Evolutionary conservation across 2,329 filamentous ascomycete genomes (phyloP).

Genomic region (Diaporthe sp.): DNA sequence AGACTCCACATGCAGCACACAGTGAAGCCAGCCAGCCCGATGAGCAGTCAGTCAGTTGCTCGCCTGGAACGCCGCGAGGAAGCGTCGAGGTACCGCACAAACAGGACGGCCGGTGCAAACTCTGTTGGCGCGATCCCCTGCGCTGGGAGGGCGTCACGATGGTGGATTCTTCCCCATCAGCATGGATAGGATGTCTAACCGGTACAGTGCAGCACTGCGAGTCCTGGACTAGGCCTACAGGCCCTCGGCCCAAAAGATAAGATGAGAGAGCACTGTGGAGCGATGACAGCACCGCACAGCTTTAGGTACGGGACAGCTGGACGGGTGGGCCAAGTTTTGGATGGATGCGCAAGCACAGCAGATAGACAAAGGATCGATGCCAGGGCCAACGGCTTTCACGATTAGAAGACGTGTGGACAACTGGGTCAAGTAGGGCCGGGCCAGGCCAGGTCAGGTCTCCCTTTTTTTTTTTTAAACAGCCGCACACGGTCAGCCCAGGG

Average conservation of each 20-base stretch:
- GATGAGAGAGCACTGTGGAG: constrained; percentile 35
- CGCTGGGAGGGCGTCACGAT: constrained; percentile 15
- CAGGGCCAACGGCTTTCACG: constrained; percentile 1
- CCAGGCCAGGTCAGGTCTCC: not conserved
- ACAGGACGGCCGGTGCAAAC: constrained; percentile 12
- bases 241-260: constrained; percentile 29
- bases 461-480: not conserved
- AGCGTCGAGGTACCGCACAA: constrained; percentile 28
- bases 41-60: constrained; percentile 31
- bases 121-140: constrained; percentile 23
- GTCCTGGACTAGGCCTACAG: not conserved
- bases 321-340: constrained; percentile 24
- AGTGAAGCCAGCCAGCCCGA: constrained; percentile 6
- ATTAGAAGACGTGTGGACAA: not conserved
- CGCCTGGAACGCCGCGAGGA: constrained; percentile 1
- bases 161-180: constrained; percentile 13
- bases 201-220: not conserved
- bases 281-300: constrained; percentile 41
- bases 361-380: constrained; percentile 1
- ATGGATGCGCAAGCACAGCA: not conserved
- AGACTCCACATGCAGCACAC: constrained; percentile 34
- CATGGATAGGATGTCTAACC: not conserved
- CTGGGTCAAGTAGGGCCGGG: not conserved
- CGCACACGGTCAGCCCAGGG: not conserved
- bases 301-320: constrained; percentile 13